These are phyloP conservation scores for Bocquillonia castaneifolia DNA, from an alignment of 441 rosid genomes.

Conservation along the genomic window DNA sequence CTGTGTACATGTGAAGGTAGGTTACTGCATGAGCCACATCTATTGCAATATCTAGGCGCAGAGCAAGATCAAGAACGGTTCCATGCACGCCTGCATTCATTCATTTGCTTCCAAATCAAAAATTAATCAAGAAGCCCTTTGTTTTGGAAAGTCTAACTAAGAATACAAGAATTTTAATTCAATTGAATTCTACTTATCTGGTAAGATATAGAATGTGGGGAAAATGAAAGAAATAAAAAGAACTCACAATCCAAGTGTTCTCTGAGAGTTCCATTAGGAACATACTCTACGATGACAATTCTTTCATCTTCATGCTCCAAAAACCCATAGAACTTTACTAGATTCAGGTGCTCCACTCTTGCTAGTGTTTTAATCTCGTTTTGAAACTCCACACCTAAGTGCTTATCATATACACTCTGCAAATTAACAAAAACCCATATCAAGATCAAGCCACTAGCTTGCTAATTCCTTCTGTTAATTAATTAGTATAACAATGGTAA, in stretches of 20 bases:
- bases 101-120: background rate
- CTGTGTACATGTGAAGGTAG: constrained; percentile 94
- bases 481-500: background rate
- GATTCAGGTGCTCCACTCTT: constrained; percentile 71
- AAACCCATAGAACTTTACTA: constrained; percentile 71
- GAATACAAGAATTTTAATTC: too few relatives aligned
- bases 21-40: constrained; percentile 94
- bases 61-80: constrained; percentile 51
- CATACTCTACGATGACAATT: constrained; percentile 71
- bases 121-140: background rate
- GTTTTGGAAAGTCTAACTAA: too few relatives aligned
- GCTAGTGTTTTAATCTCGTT: constrained; percentile 73
- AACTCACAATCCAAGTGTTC: constrained; percentile 87
- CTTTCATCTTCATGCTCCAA: constrained; percentile 64
- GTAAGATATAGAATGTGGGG: background rate
- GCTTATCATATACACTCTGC: constrained; percentile 73
- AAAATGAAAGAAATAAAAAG: background rate
- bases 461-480: background rate
- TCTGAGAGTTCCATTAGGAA: constrained; percentile 81
- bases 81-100: constrained; percentile 52
- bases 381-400: constrained; percentile 68
- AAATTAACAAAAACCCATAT: constrained; percentile 16
- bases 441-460: background rate
- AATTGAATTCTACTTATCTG: background rate
- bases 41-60: constrained; percentile 70